These are phyloP conservation scores for Apiotrichum laibachii DNA, from an alignment of 1,284 basidiomycete genomes.

Conservation along the genomic window DNA sequence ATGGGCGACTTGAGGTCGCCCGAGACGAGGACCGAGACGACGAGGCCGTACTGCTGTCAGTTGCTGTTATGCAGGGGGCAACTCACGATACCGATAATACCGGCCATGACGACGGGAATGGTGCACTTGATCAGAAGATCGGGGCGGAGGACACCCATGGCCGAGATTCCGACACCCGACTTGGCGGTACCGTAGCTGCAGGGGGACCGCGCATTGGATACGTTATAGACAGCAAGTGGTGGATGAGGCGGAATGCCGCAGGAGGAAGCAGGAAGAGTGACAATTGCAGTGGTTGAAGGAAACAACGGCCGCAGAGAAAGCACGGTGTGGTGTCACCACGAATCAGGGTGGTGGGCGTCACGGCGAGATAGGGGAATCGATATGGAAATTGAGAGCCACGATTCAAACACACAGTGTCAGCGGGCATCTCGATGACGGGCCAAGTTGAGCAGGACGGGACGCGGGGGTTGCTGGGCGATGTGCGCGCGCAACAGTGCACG, in stretches of 20 bases:
- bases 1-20: constrained; percentile 61
- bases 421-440: no score
- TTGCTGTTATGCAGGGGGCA: not conserved
- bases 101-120: constrained; percentile 98
- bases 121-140: constrained; percentile 95
- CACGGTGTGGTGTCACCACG: not conserved
- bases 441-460: no score
- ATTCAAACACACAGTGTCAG: constrained; percentile 1
- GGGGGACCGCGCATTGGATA: not conserved
- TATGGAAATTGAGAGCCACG: not conserved
- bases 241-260: not conserved
- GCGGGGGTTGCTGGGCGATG: no score
- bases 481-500: no score
- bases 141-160: constrained; percentile 93
- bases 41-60: constrained; percentile 69
- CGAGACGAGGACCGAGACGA: constrained; percentile 85
- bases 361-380: not conserved
- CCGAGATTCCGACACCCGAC: constrained; percentile 97
- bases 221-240: not conserved
- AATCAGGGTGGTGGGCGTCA: not conserved
- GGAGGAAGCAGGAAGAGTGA: not conserved
- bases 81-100: constrained; percentile 85
- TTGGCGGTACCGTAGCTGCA: constrained; percentile 83
- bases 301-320: not conserved
- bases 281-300: no score